Evolutionary conservation across 2,329 filamentous ascomycete species (phyloP).

Genomic region (Calonectria hawksworthii): DNA sequence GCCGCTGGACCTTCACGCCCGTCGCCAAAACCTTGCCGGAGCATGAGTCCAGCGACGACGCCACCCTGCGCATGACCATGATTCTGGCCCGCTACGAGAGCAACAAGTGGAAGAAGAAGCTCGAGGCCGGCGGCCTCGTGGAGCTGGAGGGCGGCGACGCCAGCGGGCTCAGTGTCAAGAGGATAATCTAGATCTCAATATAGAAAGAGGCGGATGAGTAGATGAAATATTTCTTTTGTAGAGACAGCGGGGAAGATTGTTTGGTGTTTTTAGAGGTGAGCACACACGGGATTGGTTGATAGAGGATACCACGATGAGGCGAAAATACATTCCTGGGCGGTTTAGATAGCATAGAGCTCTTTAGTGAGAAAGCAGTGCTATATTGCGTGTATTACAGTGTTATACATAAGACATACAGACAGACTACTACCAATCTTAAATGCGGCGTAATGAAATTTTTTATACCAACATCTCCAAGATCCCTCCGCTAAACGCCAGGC

Average conservation of each 20-base stretch:
- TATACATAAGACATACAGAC: constrained; percentile 26
- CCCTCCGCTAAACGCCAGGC: neutral
- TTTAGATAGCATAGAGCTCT: constrained; percentile 35
- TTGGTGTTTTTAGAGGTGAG: constrained; percentile 28
- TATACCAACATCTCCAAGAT: neutral
- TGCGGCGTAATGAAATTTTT: constrained; percentile 15
- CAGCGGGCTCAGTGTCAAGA: constrained; percentile 66
- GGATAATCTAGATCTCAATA: constrained; percentile 56
- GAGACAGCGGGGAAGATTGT: constrained; percentile 1
- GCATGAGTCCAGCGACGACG: constrained; percentile 68
- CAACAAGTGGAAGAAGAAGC: constrained; percentile 81
- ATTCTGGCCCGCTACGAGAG: constrained; percentile 82
- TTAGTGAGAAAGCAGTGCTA: constrained; percentile 31
- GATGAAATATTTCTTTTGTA: constrained; percentile 17
- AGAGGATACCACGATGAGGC: constrained; percentile 34
- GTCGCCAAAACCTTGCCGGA: constrained; percentile 58
- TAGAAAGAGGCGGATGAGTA: constrained; percentile 13
- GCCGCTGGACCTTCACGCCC: constrained; percentile 90
- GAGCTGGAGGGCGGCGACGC: constrained; percentile 61
- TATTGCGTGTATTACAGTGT: constrained; percentile 25
- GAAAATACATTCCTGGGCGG: constrained; percentile 30
- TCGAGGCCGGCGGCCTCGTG: constrained; percentile 70
- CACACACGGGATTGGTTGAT: neutral
- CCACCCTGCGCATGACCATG: constrained; percentile 78
- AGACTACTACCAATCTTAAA: constrained; percentile 29